phyloP scores from a whole-genome alignment of 2,329 filamentous ascomycete genomes.

The Davidsoniella eucalypti region DNA sequence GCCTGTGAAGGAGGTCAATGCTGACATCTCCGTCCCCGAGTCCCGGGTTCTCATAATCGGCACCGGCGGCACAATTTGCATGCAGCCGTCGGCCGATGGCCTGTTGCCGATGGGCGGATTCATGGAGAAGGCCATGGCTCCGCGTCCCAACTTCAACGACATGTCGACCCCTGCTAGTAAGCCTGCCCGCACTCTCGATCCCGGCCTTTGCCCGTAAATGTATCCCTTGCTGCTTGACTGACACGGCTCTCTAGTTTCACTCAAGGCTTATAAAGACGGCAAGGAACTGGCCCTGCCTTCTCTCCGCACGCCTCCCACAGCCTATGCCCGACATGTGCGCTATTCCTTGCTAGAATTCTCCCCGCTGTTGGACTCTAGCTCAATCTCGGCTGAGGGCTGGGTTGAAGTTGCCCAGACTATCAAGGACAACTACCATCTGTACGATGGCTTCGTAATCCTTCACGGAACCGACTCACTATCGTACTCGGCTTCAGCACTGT shows the following conservation, averaged over 20 bases:
- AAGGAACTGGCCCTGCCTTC: conserved; percentile 40
- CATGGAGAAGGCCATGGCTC: conserved; percentile 65
- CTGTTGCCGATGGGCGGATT: conserved; percentile 70
- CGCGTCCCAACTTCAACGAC: conserved; percentile 76
- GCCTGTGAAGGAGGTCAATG: conserved; percentile 11
- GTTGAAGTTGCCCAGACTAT: conserved; percentile 67
- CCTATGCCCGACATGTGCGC: conserved; percentile 64
- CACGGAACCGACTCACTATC: conserved; percentile 83
- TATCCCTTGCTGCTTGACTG: too few relatives aligned
- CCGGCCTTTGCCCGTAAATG: too few relatives aligned
- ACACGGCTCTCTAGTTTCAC: conserved; percentile 22
- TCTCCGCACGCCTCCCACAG: conserved; percentile 62
- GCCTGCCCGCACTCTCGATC: conserved; percentile 4
- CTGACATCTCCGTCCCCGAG: conserved; percentile 37
- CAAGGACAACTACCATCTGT: conserved; percentile 69
- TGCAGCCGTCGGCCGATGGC: conserved; percentile 66
- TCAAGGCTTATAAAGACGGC: conserved; percentile 36
- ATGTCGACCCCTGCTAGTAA: conserved; percentile 19
- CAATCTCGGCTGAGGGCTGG: conserved; percentile 76
- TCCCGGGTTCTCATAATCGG: conserved; percentile 78
- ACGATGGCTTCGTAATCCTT: conserved; percentile 80
- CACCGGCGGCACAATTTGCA: conserved; percentile 82
- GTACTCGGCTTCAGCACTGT: conserved; percentile 78
- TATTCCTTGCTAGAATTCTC: conserved; percentile 76
- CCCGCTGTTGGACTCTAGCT: conserved; percentile 74